Percentiles rank a stretch among this genome's conserved stretches.
Evolutionary conservation across 768 basidiomycete genomes (phyloP).

Genomic region (Glaciozyma martinii): DNA sequence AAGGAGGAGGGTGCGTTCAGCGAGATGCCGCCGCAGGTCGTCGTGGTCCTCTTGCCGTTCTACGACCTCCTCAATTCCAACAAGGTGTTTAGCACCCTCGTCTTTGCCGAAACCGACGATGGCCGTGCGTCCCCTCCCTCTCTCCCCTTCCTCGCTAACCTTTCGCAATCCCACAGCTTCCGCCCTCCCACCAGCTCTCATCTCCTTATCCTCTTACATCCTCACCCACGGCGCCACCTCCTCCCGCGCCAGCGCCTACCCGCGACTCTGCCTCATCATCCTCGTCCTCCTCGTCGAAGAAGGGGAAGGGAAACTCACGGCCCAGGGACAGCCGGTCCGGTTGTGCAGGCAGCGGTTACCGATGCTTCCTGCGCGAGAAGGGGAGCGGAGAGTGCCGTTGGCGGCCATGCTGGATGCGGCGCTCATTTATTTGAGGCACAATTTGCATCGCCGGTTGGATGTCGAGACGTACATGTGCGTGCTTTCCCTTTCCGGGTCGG

Average conservation of each 20-base stretch:
- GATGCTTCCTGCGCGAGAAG: not conserved
- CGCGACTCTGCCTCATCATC: slow-evolving; percentile 16
- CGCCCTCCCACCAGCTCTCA: slow-evolving; percentile 12
- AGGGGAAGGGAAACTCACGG: slow-evolving; percentile 13
- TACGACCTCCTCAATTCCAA: slow-evolving; percentile 32
- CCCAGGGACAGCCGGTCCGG: not conserved
- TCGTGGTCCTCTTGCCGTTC: slow-evolving; percentile 27
- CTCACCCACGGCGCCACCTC: slow-evolving; percentile 23
- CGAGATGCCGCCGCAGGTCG: slow-evolving; percentile 18
- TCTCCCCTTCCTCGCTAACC: not conserved
- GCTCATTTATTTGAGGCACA: slow-evolving; percentile 23
- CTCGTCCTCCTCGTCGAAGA: slow-evolving; percentile 28
- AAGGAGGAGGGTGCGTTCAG: slow-evolving; percentile 6
- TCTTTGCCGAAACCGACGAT: not conserved
- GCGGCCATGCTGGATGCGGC: slow-evolving; percentile 23
- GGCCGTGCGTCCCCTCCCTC: not conserved
- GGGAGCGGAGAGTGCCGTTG: not conserved
- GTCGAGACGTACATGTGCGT: slow-evolving; percentile 27
- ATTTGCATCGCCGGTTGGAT: slow-evolving; percentile 20
- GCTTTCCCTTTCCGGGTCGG: too few species aligned
- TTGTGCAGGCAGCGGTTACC: slow-evolving; percentile 24
- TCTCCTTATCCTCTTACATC: slow-evolving; percentile 31
- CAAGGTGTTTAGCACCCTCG: slow-evolving; percentile 27
- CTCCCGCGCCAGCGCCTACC: slow-evolving; percentile 10
- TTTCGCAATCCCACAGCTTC: not conserved